Evolutionary conservation across 2,329 filamentous ascomycete species (phyloP), one percentile per base, ranked within the genome.

Genomic region (Ophiostoma sp.): DNA sequence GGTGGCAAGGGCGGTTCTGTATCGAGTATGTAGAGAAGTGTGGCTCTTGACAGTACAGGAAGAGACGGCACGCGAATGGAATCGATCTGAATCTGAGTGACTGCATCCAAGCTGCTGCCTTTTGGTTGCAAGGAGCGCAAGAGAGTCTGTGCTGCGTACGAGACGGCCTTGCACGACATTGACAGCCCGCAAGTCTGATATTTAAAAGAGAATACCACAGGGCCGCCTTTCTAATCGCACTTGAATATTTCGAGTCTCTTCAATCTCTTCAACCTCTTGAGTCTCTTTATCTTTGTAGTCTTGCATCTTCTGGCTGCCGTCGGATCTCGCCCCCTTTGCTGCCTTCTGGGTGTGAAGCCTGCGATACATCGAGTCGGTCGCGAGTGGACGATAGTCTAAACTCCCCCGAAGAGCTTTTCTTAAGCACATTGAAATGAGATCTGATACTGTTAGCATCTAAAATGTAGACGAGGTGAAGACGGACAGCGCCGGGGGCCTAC

Each of bases 401-500:
- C 52, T 57, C 52, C 11, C 23, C n/a, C 52, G 52, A 57, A 57
- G 52, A 8, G 20, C 5, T 52, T 52, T 15, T 52, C 39, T 13
- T 13, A 11, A 41, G 36, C 39, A 13, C 39, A 15, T 31, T 31
- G 10, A 3, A 48, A 48, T 23, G 52, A 48, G 44, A 48, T 48
- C 44, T 57, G 17, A 48, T 44, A 17, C 13, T 17, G 17, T 48
- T 48, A 48, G 44, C 44, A 48, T 48, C 44, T 48, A 7, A n/a
- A 44, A 17, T 1, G 1, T 44, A 7, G 44, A 48, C 20, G 20
- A 20, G 8, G 20, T 23, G 8, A 57, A 57, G 44, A 13, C 60
- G 60, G 60, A 64, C 60, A 36, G 60, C 60, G 60, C 60, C 60
- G 60, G 60, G 33, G 60, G 60, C 60, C 60, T 64, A 64, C n/a